A percentile compares a stretch with the other conserved stretches of the same genome.
Conservation (phyloP, 495 filamentous ascomycete species). For the Margaritispora aquatica region DNA sequence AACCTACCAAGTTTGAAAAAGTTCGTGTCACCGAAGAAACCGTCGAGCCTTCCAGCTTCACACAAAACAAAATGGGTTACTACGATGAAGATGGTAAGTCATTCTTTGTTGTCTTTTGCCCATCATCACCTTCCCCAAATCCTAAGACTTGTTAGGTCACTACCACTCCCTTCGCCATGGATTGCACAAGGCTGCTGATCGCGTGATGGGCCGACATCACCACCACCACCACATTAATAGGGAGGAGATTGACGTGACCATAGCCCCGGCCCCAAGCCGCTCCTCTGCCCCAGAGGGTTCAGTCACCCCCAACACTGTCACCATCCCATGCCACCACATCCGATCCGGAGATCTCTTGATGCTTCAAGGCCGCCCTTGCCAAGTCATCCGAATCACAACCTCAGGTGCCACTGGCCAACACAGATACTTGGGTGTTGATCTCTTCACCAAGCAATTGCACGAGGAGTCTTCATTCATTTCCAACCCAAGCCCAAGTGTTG, state of each 20-base stretch:
- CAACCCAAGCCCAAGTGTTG: conserved; percentile 90
- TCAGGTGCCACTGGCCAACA: conserved; percentile 97
- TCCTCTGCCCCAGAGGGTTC: conserved; percentile 14
- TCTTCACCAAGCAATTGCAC: conserved; percentile 99
- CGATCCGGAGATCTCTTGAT: conserved; percentile 98
- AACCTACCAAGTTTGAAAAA: conserved; percentile 18
- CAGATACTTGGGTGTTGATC: conserved; percentile 98
- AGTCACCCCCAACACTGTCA: conserved; percentile 73
- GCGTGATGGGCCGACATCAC: conserved; percentile 52
- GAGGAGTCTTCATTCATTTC: conserved; percentile 98
- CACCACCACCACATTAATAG: conserved; percentile 40
- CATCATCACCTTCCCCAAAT: conserved; percentile 1
- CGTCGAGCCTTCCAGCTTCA: conserved; percentile 35
- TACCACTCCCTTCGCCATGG: conserved; percentile 92
- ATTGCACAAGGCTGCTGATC: conserved; percentile 77
- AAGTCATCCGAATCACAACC: conserved; percentile 99
- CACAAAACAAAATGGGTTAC: conserved; percentile 79
- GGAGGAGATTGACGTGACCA: conserved; percentile 47
- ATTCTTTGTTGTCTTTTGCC: conserved; percentile 1
- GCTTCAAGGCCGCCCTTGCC: conserved; percentile 98
- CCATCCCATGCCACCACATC: conserved; percentile 98
- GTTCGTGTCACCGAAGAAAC: conserved; percentile 17
- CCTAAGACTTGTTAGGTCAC: conserved; percentile 51
- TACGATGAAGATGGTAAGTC: conserved; percentile 83
- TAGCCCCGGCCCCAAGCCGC: conserved; percentile 15